A percentile compares a stretch with the other conserved stretches of the same genome.
Evolutionary conservation across 768 basidiomycete genomes (phyloP).

Genomic region (Postia placenta): DNA sequence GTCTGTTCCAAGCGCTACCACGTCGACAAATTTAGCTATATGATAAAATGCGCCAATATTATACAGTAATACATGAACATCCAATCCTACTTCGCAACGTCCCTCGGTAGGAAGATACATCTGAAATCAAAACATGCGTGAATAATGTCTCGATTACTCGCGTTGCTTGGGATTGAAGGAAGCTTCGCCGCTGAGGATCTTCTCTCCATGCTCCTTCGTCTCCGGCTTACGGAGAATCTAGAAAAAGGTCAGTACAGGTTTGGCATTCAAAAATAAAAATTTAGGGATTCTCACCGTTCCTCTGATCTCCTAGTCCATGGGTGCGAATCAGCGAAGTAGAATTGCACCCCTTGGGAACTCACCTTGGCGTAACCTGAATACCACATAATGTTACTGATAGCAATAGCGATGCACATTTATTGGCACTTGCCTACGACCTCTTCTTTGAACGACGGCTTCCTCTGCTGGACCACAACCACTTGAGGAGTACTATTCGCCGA

Average conservation of each 20-base stretch:
- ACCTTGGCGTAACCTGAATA: conserved; percentile 7
- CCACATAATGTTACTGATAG: not conserved
- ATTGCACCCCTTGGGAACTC: not conserved
- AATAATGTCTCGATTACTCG: not conserved
- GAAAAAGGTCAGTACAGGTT: not conserved
- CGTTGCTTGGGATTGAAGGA: not conserved
- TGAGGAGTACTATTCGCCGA: not conserved
- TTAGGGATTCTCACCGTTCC: conserved; percentile 1
- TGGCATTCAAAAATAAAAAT: not conserved
- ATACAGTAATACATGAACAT: no score
- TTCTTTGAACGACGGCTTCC: conserved; percentile 6
- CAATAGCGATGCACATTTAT: not conserved
- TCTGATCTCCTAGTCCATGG: conserved; percentile 2
- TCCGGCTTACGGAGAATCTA: conserved; percentile 6
- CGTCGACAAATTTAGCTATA: no score
- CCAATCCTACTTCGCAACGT: no score
- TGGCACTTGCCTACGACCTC: conserved; percentile 6
- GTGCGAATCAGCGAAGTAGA: not conserved
- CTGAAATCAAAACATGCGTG: no score
- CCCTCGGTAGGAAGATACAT: no score
- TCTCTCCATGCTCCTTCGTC: conserved; percentile 7
- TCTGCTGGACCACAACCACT: not conserved
- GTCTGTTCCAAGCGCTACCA: no score
- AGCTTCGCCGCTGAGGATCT: conserved; percentile 7
- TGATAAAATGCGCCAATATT: no score